Conservation (phyloP, 495 filamentous ascomycete species). For the Rhizodiscina lignyota region DNA sequence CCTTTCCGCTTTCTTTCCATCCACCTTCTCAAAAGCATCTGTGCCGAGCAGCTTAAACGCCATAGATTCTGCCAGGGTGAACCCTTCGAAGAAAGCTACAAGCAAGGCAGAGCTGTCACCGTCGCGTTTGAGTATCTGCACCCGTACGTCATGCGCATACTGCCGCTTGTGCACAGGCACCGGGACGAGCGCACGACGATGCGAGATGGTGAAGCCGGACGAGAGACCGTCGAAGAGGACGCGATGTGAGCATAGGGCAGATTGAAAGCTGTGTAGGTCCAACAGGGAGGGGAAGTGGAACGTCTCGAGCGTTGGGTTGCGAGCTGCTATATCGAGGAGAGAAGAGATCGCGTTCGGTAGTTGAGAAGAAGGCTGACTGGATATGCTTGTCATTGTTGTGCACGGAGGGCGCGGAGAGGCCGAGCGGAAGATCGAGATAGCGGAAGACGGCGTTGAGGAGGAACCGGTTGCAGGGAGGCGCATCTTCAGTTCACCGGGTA, state of each 20-base stretch:
- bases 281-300: constrained; percentile 20
- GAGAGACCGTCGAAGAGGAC: constrained; percentile 62
- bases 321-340: too few relatives aligned
- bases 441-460: too few relatives aligned
- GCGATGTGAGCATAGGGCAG: constrained; percentile 56
- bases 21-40: constrained; percentile 59
- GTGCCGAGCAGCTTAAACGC: constrained; percentile 68
- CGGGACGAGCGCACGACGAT: constrained; percentile 74
- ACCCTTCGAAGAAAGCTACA: constrained; percentile 69
- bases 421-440: too few relatives aligned
- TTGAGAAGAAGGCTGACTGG: too few relatives aligned
- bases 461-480: too few relatives aligned
- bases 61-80: constrained; percentile 71
- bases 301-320: constrained; percentile 22
- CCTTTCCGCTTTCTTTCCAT: constrained; percentile 37
- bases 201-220: constrained; percentile 59
- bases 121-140: constrained; percentile 53
- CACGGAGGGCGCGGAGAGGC: too few relatives aligned
- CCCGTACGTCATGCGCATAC: constrained; percentile 55
- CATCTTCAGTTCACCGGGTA: too few relatives aligned
- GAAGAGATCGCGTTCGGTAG: too few relatives aligned
- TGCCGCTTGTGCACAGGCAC: constrained; percentile 87
- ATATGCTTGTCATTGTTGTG: too few relatives aligned
- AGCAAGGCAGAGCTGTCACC: constrained; percentile 54
- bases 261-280: constrained; percentile 63